Percentiles rank a stretch among this genome's conserved stretches.
phyloP scores from a whole-genome alignment of 805 yeast genomes.

The Kluyveromyces lactis region DNA sequence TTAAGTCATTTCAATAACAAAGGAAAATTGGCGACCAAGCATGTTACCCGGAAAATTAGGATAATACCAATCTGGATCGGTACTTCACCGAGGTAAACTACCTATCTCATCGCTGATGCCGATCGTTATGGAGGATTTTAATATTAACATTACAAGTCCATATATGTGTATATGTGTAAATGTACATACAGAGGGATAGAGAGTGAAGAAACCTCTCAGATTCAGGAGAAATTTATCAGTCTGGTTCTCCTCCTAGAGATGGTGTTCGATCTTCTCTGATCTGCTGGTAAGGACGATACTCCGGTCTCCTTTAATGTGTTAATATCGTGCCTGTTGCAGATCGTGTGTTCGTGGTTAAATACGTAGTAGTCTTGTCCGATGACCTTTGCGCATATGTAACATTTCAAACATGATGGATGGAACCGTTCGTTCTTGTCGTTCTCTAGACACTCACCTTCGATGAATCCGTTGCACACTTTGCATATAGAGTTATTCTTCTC shows the following conservation, averaged over 20 bases:
- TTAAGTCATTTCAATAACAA: too few species aligned
- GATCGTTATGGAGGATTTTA: too few species aligned
- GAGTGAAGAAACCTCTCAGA: too few species aligned
- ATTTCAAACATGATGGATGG: slow-evolving; percentile 66
- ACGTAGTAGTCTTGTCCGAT: slow-evolving; percentile 47
- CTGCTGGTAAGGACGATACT: slow-evolving; percentile 4
- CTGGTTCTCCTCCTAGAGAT: slow-evolving; percentile 27
- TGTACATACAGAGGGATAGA: too few species aligned
- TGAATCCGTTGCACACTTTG: slow-evolving; percentile 58
- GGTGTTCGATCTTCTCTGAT: slow-evolving; percentile 11
- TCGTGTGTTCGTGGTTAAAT: slow-evolving; percentile 21
- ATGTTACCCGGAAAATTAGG: too few species aligned
- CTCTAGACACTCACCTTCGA: slow-evolving; percentile 88
- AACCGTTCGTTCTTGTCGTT: slow-evolving; percentile 63
- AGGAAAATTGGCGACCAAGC: too few species aligned
- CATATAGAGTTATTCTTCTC: slow-evolving; percentile 68
- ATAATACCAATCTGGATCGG: too few species aligned
- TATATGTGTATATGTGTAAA: too few species aligned
- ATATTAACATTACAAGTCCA: too few species aligned
- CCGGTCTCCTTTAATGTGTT: slow-evolving; percentile 14
- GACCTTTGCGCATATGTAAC: slow-evolving; percentile 46
- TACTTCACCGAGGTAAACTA: too few species aligned
- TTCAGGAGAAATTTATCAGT: slow-evolving; percentile 21
- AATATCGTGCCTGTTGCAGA: slow-evolving; percentile 26
- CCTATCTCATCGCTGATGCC: too few species aligned